Base-by-base conservation (phyloP, 1,284 basidiomycete species). In the Ustilago vetiveriae region DNA sequence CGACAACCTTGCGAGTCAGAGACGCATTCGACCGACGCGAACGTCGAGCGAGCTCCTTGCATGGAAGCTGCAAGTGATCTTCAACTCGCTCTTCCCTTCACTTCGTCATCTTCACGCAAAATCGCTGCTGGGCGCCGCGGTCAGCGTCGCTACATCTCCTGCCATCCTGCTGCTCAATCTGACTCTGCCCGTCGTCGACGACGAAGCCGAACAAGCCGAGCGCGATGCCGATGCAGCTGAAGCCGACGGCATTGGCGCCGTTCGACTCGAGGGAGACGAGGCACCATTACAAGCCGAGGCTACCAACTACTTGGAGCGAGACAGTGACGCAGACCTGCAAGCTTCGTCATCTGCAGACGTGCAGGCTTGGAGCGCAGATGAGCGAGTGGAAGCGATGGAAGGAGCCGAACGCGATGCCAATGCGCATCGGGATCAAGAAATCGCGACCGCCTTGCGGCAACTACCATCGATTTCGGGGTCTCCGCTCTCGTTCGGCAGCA, bases 121-220 rank as follows among this genome's bases (percentile, higher is more conserved):
- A 82, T 89, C 89, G 10, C 75, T 88, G 50, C 70, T 90, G 7
- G 90, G 90, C 4, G 88, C 88, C 82, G 83, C 91, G 17, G 89
- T 91, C 0, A 88, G 90, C 0, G 74, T 96, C 14, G 86, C 94
- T 52, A 92, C 92, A 7, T 88, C 89, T 0, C 95, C 95, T 0
- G 92, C 94, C 0, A 88, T 98, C 6, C 84, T 96, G 80, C 84
- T 86, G 11, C 85, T 98, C 47, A 97, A 94, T 0, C 76, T 97
- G 16, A 98, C 95, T 0, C 85, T 97, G 6, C 94, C 94, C 3
- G 94, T 98, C 4, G 91, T 94, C 2, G 84, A 85, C 46, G 84
- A 85, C 63, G 82, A 82, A 6, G 74, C 78, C 1, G 79, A 32
- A 87, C 89, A 72, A 83, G 85, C 44, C n/a, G 56, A 48, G 27